Percentiles rank a stretch among this genome's conserved stretches.
These are phyloP conservation scores for Fagopyrum esculentum DNA, from an alignment of 148 eudicot genomes.

Conservation along the genomic window DNA sequence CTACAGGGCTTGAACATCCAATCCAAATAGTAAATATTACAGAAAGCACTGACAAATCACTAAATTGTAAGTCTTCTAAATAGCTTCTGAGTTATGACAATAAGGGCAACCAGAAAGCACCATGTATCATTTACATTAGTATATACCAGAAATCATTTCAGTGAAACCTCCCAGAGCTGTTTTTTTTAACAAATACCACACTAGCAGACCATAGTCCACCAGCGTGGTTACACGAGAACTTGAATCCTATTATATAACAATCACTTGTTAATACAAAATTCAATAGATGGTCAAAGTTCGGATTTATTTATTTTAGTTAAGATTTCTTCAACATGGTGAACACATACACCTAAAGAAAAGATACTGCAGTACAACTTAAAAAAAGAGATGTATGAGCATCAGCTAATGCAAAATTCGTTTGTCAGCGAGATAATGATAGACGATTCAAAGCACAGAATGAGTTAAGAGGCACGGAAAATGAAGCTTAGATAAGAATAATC, in stretches of 20 bases:
- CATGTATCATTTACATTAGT: background rate
- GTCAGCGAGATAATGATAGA: background rate
- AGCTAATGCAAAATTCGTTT: background rate
- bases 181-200: background rate
- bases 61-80: background rate
- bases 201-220: background rate
- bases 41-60: background rate
- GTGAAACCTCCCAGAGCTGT: background rate
- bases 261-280: background rate
- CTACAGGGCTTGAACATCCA: background rate
- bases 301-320: background rate
- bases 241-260: background rate
- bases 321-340: background rate
- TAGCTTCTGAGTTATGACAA: background rate
- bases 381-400: background rate
- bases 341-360: background rate
- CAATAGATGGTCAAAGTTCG: background rate
- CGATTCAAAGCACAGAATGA: background rate
- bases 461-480: background rate
- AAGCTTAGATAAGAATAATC: conserved; percentile 2
- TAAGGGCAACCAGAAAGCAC: background rate
- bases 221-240: background rate
- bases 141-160: background rate
- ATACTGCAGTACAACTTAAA: background rate
- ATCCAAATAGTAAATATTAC: background rate